Base-by-base conservation (phyloP, 2,329 filamentous ascomycete species). In the Sclerotinia nivalis region DNA sequence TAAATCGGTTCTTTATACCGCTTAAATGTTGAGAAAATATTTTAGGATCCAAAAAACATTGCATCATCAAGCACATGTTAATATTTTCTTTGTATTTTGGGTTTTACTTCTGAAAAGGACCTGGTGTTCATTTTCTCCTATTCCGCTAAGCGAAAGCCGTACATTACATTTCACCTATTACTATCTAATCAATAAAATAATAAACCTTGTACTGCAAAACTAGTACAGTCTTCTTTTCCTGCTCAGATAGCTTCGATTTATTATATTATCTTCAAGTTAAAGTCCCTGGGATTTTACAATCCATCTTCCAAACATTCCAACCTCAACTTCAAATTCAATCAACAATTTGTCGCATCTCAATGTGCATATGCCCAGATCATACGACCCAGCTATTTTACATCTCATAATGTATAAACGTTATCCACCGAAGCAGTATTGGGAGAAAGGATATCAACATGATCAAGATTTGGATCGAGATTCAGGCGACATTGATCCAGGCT, bases 221-320 rank as follows among this genome's bases (percentile, higher is more conserved):
- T 37, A 4, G 4, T 20, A 12, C 13, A 0, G 4, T 13, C 3
- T 62, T 10, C 2, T 10, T 49, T 7, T 49, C 20, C 13, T 18
- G 1, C 13, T 5, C 6, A 34, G 8, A 58, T 3, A 6, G 4
- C 20, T 7, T 58, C 15, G 2, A 1, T 4, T 0, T n/a, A 10
- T 4, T 50, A 25, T 3, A 50, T 37, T 1, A 25, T 10, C 34
- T 18, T 18, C 13, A 5, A 50, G 7, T 5, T 10, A 25, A 12
- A 25, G 0, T 2, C 5, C 12, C 8, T 12, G 0, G 8, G 4
- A 1, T n/a, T n/a, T 2, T 25, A 25, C 20, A 37, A 34, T 25
- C 31, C 2, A 50, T 18, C 60, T 25, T 12, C 15, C 8, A n/a
- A 37, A 34, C 4, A 25, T n/a, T 34, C 1, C 28, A 50, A 37